Conservation (phyloP, 768 basidiomycete species). For the Leucocoprinus birnbaumii region DNA sequence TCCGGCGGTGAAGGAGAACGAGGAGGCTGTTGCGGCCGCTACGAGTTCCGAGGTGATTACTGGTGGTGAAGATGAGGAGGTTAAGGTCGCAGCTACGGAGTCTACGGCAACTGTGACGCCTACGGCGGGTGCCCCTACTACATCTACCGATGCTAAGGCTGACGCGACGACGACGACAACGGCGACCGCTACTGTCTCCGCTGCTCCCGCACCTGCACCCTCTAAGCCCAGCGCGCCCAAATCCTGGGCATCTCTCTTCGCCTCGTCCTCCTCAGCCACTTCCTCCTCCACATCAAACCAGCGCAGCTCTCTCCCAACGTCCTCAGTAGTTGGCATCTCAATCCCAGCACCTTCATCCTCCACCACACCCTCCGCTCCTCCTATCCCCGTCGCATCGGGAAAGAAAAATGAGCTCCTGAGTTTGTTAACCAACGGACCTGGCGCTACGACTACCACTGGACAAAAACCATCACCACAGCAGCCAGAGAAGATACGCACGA, state of each 20-base stretch:
- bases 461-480: conserved; percentile 8
- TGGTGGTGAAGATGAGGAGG: too few species aligned
- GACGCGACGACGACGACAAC: too few species aligned
- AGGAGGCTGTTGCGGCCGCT: too few species aligned
- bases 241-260: conserved; percentile 76
- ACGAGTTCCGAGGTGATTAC: too few species aligned
- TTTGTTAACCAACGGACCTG: conserved; percentile 45
- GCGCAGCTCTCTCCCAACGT: conserved; percentile 57
- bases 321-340: conserved; percentile 72
- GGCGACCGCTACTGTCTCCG: too few species aligned
- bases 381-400: too few species aligned
- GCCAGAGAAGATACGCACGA: conserved; percentile 45
- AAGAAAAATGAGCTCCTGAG: conserved; percentile 50
- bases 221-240: conserved; percentile 33
- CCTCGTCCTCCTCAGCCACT: conserved; percentile 34
- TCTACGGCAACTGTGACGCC: too few species aligned
- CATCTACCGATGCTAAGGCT: too few species aligned
- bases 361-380: conserved; percentile 24
- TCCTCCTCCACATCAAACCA: conserved; percentile 31
- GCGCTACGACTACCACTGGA: too few species aligned
- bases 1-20: too few species aligned
- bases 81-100: too few species aligned
- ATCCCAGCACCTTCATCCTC: conserved; percentile 34
- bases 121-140: too few species aligned
- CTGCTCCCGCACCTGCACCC: not conserved